Base-by-base conservation (phyloP, 768 basidiomycete species). In the Mycena alexandri region DNA sequence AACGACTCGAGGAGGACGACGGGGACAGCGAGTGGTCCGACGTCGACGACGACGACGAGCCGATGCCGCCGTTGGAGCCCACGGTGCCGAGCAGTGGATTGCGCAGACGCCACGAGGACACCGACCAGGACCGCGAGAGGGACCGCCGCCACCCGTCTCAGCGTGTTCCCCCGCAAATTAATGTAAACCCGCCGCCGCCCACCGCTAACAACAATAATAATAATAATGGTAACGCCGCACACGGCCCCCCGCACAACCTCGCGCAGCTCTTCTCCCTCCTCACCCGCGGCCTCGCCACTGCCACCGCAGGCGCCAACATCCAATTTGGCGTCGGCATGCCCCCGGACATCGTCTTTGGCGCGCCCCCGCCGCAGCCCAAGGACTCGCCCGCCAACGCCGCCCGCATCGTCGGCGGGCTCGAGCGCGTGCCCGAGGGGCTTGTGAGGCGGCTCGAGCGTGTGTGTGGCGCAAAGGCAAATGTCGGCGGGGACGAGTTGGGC, bases 351-450 rank as follows among this genome's bases (percentile, higher is more conserved):
- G 47, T 66, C 44, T 76, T 68, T 65, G 76, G 63, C 48, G 74
- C 54, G 43, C 72, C 34, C 38, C 72, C 51, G 70, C 74, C 70
- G 1, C 51, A 70, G 47, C 81, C 21, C 76, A 81, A 69, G 78
- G 91, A 93, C 66, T 89, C 92, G 69, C 90, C 90, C 0, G 89
- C 87, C 65, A 83, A 91, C 33, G 93, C 92, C 1, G 86, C 84
- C 76, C 83, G 79, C 65, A 82, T 94, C 13, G 77, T 93, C 2
- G 82, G 81, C 36, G 92, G 87, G 1, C 76, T 94, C 5, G 91
- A 92, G 53, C 84, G 82, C 42, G 91, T 94, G 7, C 88, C 91
- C 0, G 73, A 82, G 3, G 93, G 92, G 7, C 78, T 94, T 8
- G 85, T 93, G 16, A 82, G 86, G 72, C 80, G 93, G 43, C 77